A percentile compares a stretch with the other conserved stretches of the same genome.
These are phyloP conservation scores for Melocanna baccifera DNA, from an alignment of 176 grass and related monocot species.

Conservation along the genomic window DNA sequence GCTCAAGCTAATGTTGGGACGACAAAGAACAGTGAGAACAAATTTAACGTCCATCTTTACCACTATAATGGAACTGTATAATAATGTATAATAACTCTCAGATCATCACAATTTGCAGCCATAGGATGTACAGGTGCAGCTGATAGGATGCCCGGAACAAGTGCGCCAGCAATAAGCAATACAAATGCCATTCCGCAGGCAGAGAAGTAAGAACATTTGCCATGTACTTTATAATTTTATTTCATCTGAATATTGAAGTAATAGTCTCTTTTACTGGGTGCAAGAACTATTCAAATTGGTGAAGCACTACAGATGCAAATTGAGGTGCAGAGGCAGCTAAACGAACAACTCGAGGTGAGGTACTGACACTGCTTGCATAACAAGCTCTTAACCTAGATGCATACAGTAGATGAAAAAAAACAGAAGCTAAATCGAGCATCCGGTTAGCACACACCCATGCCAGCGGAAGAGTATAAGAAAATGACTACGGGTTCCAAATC, in stretches of 20 bases:
- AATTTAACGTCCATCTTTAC: constrained; percentile 27
- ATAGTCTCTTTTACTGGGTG: constrained; percentile 34
- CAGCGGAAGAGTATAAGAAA: neutral
- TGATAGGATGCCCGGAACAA: constrained; percentile 55
- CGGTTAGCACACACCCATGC: neutral
- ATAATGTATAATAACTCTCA: constrained; percentile 9
- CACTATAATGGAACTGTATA: constrained; percentile 14
- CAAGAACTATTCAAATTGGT: constrained; percentile 82
- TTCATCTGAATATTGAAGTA: constrained; percentile 33
- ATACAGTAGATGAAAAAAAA: constrained; percentile 22
- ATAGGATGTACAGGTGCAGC: constrained; percentile 41
- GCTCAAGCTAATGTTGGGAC: constrained; percentile 63
- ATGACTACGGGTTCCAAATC: neutral
- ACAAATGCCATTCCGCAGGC: constrained; percentile 54
- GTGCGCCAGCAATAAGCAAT: constrained; percentile 40
- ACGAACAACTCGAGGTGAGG: constrained; percentile 90
- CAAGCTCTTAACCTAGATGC: neutral
- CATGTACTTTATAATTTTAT: constrained; percentile 34
- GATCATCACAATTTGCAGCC: constrained; percentile 40
- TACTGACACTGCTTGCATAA: constrained; percentile 12
- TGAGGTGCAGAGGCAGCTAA: constrained; percentile 84
- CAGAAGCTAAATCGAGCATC: constrained; percentile 16
- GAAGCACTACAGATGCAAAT: constrained; percentile 95
- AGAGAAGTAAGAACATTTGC: constrained; percentile 66
- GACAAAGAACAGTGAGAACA: constrained; percentile 59